Base-by-base conservation (phyloP, 169 alveolate species). In the Plasmodium sp. region DNA sequence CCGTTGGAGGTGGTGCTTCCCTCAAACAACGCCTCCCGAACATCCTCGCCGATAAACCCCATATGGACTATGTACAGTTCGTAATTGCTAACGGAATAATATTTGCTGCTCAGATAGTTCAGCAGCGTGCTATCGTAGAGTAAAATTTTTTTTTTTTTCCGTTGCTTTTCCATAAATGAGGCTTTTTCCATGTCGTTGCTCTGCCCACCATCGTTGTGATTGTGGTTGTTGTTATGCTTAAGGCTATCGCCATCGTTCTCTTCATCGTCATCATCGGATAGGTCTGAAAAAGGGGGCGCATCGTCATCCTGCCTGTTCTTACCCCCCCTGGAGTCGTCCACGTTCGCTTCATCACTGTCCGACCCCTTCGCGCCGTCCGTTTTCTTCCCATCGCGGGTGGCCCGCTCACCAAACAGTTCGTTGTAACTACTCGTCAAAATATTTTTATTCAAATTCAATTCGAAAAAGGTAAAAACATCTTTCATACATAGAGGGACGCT, bases 401-500 rank as follows among this genome's bases (percentile, higher is more conserved):
- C 22, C 36, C 31, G 27, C 43, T 73, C 81, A 54, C 10, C 12
- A 56, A 92, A 92, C 58, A 92, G 77, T 54, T 92, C 86, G 33
- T 72, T 48, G 73, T 71, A 92, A 71, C 80, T 92, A 74, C 56
- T 12, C 0, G 84, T 27, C 18, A 92, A n/a, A 7, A 92, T 92
- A 51, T 92, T 92, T 51, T 92, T 92, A 51, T 92, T 92, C 84
- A 92, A 92, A 54, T 39, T 92, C 14, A 92, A 22, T 72, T 81
- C 84, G 34, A 92, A 92, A 83, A 92, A 92, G 22, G 95, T 82
- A 72, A 92, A 92, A 16, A 81, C 84, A 43, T 92, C 95, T 36
- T 92, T 92, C 95, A 92, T 81, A 92, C 83, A 92, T 82, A 82
- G 31, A 34, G 95, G 95, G 48, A 92, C 92, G 27, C 67, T 82